Evolutionary conservation across 2,329 filamentous ascomycete species (phyloP).

Genomic region (Ilyonectria destructans): DNA sequence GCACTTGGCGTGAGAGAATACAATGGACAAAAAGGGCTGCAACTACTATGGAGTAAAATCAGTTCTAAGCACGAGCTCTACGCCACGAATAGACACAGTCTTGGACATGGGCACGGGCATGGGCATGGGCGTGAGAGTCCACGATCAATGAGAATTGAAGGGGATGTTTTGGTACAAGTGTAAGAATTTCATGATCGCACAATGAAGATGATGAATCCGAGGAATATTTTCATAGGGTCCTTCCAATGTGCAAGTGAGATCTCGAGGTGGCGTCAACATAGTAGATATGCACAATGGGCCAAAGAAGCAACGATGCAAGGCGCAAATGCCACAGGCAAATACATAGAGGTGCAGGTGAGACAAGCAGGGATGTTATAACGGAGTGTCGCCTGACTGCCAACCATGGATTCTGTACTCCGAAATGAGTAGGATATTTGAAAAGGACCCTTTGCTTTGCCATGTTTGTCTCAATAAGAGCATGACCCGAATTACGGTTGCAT

Average conservation of each 20-base stretch:
- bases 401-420: neutral
- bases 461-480: neutral
- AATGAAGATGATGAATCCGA: neutral
- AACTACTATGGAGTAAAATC: neutral
- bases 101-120: no score
- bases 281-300: no score
- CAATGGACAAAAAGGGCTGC: neutral
- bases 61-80: neutral
- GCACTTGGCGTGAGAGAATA: constrained; percentile 50
- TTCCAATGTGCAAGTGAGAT: neutral
- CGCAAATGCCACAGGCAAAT: neutral
- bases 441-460: neutral
- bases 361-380: no score
- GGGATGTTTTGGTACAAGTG: neutral
- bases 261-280: neutral
- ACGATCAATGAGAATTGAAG: no score
- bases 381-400: neutral
- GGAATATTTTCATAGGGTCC: neutral
- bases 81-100: neutral
- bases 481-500: neutral
- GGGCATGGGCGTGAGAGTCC: no score
- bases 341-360: constrained; percentile 5
- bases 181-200: neutral
- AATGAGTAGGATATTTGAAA: neutral
- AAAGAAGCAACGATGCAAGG: neutral